These are phyloP conservation scores for Trichosanthes truncata DNA, from an alignment of 306 rosid species.

Conservation along the genomic window DNA sequence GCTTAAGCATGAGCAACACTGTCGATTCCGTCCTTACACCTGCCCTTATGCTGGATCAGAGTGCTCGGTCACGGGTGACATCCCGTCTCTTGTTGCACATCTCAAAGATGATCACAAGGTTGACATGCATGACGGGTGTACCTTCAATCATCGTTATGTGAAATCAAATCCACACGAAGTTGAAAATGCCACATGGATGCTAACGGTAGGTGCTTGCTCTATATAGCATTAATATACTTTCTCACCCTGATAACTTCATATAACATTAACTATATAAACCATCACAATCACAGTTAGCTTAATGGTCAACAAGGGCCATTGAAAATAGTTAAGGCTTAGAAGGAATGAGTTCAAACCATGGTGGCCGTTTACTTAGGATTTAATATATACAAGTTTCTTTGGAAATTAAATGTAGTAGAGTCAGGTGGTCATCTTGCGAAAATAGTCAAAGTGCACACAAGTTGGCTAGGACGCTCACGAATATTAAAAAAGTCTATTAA, in stretches of 20 bases:
- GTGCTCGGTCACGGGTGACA: constrained; percentile 76
- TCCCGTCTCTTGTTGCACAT: constrained; percentile 67
- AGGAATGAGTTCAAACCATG: too few species aligned
- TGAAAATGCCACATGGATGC: constrained; percentile 98
- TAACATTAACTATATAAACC: neutral
- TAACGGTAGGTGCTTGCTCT: constrained; percentile 46
- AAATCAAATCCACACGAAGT: constrained; percentile 86
- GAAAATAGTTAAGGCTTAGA: neutral
- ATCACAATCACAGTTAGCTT: neutral
- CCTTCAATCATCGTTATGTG: constrained; percentile 88
- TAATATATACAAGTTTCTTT: neutral
- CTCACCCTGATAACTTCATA: neutral
- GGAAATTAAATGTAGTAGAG: neutral
- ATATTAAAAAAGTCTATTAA: neutral
- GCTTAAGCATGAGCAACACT: constrained; percentile 74
- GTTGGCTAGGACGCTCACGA: neutral
- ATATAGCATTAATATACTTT: neutral
- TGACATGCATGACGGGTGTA: constrained; percentile 87
- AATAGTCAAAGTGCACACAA: neutral
- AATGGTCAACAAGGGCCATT: neutral
- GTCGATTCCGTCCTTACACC: constrained; percentile 70
- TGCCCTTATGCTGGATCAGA: constrained; percentile 95
- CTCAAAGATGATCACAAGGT: constrained; percentile 86
- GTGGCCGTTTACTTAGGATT: too few species aligned
- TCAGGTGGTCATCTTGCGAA: neutral